These are phyloP conservation scores for Allomyces javanicus DNA, from an alignment of 192 early-diverging fungal species.

Conservation along the genomic window DNA sequence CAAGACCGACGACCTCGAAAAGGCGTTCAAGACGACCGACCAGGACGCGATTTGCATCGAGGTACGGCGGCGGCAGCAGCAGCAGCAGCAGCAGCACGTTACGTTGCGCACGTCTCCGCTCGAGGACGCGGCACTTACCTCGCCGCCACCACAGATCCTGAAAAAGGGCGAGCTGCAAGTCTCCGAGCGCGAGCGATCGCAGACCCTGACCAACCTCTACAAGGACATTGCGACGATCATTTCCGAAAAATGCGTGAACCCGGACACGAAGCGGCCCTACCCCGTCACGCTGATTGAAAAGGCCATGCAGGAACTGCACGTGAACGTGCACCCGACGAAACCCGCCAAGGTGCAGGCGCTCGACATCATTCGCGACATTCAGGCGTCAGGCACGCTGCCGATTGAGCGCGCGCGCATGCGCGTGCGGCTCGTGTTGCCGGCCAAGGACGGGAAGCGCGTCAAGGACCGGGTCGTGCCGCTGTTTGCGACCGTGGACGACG, in stretches of 20 bases:
- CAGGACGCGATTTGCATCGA: conserved; percentile 48
- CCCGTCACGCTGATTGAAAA: conserved; percentile 98
- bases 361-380: conserved; percentile 81
- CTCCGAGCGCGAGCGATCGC: conserved; percentile 81
- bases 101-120: not conserved
- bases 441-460: conserved; percentile 75
- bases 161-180: conserved; percentile 94
- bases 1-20: conserved; percentile 62
- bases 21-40: conserved; percentile 77
- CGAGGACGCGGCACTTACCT: not conserved
- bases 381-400: conserved; percentile 71
- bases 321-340: conserved; percentile 69
- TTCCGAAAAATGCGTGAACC: conserved; percentile 88
- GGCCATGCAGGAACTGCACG: conserved; percentile 83
- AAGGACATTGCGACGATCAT: conserved; percentile 92
- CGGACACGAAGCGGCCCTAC: conserved; percentile 81
- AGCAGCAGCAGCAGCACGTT: no score
- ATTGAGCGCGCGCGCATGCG: conserved; percentile 91
- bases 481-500: conserved; percentile 45
- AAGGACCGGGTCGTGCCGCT: conserved; percentile 47
- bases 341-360: conserved; percentile 72
- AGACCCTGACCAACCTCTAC: conserved; percentile 58
- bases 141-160: conserved; percentile 40
- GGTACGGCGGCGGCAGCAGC: no score
- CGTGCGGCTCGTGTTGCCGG: conserved; percentile 52